Evolutionary conservation across 768 basidiomycete species (phyloP), one percentile per base, ranked within the genome.

Genomic region (Trametes maxima): DNA sequence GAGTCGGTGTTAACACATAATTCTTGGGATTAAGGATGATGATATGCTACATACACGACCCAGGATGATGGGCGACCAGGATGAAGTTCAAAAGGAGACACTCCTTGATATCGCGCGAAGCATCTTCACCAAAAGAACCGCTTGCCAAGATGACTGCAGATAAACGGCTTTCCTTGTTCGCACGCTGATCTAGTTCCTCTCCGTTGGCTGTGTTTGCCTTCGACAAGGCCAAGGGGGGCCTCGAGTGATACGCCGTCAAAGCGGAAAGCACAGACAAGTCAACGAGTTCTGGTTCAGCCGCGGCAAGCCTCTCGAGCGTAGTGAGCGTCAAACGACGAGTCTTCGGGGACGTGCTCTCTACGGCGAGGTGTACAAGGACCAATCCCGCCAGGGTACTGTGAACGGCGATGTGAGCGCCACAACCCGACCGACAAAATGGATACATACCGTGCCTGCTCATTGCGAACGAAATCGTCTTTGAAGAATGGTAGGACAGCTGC

Each of bases 11-110:
- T 48, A 28, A 25, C 42, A 13, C 5, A 12, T 25, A 14, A 60
- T 28, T 49, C 25, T 35, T 33, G 40, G 6, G 28, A 16, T 45
- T 24, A 33, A 40, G 10, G 47, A 25, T 25, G 4, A 48, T 28
- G 35, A 47, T 17, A 17, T 11, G 57, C 58, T 2, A 79, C 87
- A 64, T 53, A 90, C 90, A 70, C 7, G 22, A 58, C 7, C 62
- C 74, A 7, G 83, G 79, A 74, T 95, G 94, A 70, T 96, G 92
- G 0, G 85, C 85, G 37, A 95, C 68, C 17, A 93, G 79, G 14
- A 94, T 64, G 51, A 84, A 74, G 24, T 89, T 77, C 1, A 82
- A 76, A 17, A 90, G 65, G 24, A 83, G 60, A 3, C 73, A 69
- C 64, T 87, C 85, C 53, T 79, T 74, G 10, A 77, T 57, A 1